Evolutionary conservation across 148 eudicot genomes (phyloP).

Genomic region (Cornus kousa): DNA sequence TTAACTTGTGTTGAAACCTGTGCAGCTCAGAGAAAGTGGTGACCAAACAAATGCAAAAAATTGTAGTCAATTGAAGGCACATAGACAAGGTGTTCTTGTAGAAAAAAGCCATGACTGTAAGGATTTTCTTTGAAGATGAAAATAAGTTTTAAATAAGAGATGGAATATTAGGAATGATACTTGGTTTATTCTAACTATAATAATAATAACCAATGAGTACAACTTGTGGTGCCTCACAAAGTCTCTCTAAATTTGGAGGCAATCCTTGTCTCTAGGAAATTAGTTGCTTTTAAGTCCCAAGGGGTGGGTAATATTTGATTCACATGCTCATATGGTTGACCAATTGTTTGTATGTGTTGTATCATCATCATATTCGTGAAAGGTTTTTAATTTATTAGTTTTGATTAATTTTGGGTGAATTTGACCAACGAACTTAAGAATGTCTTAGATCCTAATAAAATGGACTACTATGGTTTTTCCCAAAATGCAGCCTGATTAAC

Average conservation of each 20-base stretch:
- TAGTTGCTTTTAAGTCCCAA: neutral
- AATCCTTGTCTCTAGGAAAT: neutral
- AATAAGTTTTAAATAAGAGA: too few relatives aligned
- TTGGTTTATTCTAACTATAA: neutral
- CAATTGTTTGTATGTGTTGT: too few relatives aligned
- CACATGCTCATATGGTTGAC: too few relatives aligned
- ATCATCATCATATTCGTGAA: too few relatives aligned
- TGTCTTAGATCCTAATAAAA: neutral
- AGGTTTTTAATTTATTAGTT: too few relatives aligned
- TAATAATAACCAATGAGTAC: neutral
- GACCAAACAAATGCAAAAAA: neutral
- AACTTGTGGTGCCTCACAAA: neutral
- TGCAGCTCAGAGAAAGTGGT: slow-evolving; percentile 16
- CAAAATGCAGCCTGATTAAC: neutral
- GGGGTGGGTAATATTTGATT: neutral
- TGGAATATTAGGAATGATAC: neutral
- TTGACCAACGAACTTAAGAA: neutral
- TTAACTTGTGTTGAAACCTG: slow-evolving; percentile 7
- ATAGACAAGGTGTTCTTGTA: neutral
- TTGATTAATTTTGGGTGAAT: neutral
- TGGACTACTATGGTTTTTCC: neutral
- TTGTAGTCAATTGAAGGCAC: neutral
- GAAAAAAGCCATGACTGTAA: neutral
- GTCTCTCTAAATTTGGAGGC: neutral
- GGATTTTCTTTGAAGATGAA: neutral